phyloP scores from a whole-genome alignment of 2,329 filamentous ascomycete genomes.

The Xylariaceae sp. region DNA sequence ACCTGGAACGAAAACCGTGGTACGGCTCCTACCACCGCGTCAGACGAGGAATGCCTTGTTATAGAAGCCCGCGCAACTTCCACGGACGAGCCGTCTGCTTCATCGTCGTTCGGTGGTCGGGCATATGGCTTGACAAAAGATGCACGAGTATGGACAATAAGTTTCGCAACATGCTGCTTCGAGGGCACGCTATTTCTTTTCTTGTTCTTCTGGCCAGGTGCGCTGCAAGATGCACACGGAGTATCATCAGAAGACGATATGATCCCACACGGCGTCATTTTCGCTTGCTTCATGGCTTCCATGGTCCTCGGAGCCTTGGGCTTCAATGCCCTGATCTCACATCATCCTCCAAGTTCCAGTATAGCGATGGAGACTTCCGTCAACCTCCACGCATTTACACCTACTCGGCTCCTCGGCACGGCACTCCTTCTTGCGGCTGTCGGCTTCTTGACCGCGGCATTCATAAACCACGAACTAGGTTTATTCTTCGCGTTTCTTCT shows the following conservation, averaged over 20 bases:
- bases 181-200: conserved; percentile 35
- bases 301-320: conserved; percentile 58
- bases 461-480: conserved; percentile 21
- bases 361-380: not conserved
- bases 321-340: conserved; percentile 39
- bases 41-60: not conserved
- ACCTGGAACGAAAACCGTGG: conserved; percentile 33
- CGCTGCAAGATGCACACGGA: conserved; percentile 30
- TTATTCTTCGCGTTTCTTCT: conserved; percentile 29
- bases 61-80: not conserved
- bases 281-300: conserved; percentile 57
- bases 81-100: not conserved
- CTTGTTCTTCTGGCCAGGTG: conserved; percentile 34
- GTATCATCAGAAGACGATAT: conserved; percentile 8
- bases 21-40: not conserved
- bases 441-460: conserved; percentile 23
- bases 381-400: conserved; percentile 1
- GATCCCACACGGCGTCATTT: conserved; percentile 50
- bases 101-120: not conserved
- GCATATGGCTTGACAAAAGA: conserved; percentile 15
- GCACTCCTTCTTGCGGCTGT: conserved; percentile 23
- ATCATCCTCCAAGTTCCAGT: not conserved
- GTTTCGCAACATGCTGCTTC: conserved; percentile 34
- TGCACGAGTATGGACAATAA: conserved; percentile 30
- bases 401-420: conserved; percentile 21